Evolutionary conservation across 352 stramenopile species (phyloP), one percentile per base, ranked within the genome.

Genomic region (Phytophthora nicotianae): DNA sequence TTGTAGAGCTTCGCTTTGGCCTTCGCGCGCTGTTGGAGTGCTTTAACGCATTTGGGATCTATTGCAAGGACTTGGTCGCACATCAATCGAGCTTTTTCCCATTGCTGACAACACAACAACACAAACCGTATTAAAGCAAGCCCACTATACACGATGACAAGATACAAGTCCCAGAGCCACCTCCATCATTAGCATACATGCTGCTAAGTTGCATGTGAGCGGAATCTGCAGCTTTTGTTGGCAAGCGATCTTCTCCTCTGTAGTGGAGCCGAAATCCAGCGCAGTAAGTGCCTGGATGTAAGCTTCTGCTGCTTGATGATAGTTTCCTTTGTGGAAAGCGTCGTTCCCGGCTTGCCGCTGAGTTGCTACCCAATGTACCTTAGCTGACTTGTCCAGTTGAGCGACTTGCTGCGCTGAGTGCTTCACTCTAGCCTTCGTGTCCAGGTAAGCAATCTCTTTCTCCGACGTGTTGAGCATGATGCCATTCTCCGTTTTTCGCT

Each of bases 381-480:
- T 88, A 24, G 72, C 73, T 3, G 50, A 11, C 27, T 72, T 60
- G 41, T 60, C 50, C 49, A 88, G 47, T 59, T 58, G 26, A 7
- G 79, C 70, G 3, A 88, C 78, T 26, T 82, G 66, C 55, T 86
- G 71, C 7, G 83, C 81, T 13, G 83, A 83, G 48, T 92, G 74
- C 55, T 91, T 92, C 38, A 92, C 70, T 38, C 86, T 89, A 5
- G 84, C 81, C 46, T 90, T 79, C 20, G 80, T 82, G 61, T 95
- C 86, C 9, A 93, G 75, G 20, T 81, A 83, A 5, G 86, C 83
- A 50, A 93, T 88, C 56, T 93, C 86, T 38, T 88, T 79, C 9
- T 71, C 58, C 2, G 76, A 89, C 14, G 80, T 93, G 62, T 91
- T 81, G 11, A 95, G 74, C 78, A 91, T 89, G 23, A 95, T 71